Percentiles rank a stretch among this genome's conserved stretches.
These are phyloP conservation scores for Aspergillus mulundensis DNA, from an alignment of 495 filamentous ascomycete species.

Conservation along the genomic window DNA sequence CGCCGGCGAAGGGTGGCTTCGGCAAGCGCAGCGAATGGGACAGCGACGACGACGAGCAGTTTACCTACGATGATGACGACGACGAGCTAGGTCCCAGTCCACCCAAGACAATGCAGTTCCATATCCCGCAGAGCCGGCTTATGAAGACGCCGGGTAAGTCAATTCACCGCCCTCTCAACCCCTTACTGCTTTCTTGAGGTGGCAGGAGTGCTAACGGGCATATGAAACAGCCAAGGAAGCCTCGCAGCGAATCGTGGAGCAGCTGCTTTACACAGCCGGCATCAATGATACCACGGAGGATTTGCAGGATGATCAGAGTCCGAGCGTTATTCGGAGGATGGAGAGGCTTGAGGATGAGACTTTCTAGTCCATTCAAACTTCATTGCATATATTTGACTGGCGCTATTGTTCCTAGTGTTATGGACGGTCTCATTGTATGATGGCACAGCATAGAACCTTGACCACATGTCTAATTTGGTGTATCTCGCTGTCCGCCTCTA, in stretches of 20 bases:
- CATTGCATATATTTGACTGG: background rate
- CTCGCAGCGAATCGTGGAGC: slow-evolving; percentile 84
- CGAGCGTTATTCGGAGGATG: slow-evolving; percentile 68
- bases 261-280: slow-evolving; percentile 78
- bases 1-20: slow-evolving; percentile 46
- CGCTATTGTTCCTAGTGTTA: no score
- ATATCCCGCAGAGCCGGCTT: slow-evolving; percentile 78
- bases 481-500: no score
- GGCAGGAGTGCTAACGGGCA: background rate
- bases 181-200: background rate
- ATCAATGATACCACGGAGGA: slow-evolving; percentile 45
- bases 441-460: background rate
- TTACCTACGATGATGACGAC: slow-evolving; percentile 48
- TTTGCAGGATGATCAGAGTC: slow-evolving; percentile 58
- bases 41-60: slow-evolving; percentile 52
- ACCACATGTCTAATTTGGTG: background rate
- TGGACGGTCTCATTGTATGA: no score
- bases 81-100: slow-evolving; percentile 65
- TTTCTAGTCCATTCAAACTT: slow-evolving; percentile 43
- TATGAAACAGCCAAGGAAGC: slow-evolving; percentile 70
- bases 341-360: slow-evolving; percentile 65
- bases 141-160: slow-evolving; percentile 85
- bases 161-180: no score
- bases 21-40: slow-evolving; percentile 52
- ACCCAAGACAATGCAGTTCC: slow-evolving; percentile 97